Conservation (phyloP, 306 rosid genomes). For the Sophora flavescens region DNA sequence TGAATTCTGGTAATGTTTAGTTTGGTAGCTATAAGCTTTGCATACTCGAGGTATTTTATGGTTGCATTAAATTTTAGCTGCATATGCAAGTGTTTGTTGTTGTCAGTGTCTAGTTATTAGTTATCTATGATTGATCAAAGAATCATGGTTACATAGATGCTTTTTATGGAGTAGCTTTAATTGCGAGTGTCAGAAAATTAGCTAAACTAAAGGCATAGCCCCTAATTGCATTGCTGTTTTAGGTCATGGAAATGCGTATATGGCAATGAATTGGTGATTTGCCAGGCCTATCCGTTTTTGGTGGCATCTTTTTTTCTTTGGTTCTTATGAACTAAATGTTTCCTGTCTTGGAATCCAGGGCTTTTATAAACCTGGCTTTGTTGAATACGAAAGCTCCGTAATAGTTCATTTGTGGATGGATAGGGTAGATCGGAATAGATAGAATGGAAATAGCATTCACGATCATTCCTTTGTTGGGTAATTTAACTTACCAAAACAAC, state of each 20-base stretch:
- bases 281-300: constrained; percentile 19
- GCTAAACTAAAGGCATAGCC: constrained; percentile 7
- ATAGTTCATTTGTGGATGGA: constrained; percentile 39
- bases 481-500: constrained; percentile 5
- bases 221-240: constrained; percentile 24
- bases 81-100: constrained; percentile 18
- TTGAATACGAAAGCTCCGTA: not conserved
- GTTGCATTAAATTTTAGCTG: constrained; percentile 43
- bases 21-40: constrained; percentile 15
- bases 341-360: constrained; percentile 5
- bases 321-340: constrained; percentile 33
- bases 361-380: constrained; percentile 27
- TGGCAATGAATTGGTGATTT: not conserved
- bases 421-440: constrained; percentile 17
- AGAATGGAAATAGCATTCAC: constrained; percentile 35
- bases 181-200: too few species aligned
- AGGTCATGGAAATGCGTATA: constrained; percentile 35
- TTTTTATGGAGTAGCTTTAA: too few species aligned
- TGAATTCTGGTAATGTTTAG: constrained; percentile 31
- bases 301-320: constrained; percentile 20
- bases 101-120: constrained; percentile 12
- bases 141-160: too few species aligned
- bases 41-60: constrained; percentile 32
- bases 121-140: not conserved
- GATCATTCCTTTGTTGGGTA: constrained; percentile 30